Conservation (phyloP, 345 rosid genomes). For the Abelmoschus esculentus region DNA sequence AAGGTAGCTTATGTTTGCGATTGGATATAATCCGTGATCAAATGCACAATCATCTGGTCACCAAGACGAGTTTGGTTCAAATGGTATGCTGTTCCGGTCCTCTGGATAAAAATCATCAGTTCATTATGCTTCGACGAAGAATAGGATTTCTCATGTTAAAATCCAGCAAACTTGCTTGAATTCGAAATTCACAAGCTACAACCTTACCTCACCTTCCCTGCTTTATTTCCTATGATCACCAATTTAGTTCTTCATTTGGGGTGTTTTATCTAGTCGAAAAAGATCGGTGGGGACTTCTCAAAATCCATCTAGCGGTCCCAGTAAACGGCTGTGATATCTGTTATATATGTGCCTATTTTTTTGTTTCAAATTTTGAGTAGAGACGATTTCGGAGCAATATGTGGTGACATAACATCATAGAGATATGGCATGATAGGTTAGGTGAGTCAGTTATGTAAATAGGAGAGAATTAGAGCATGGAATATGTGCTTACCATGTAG, state of each 20-base stretch:
- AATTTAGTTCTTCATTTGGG: background rate
- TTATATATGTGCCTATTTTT: background rate
- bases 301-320: too few relatives aligned
- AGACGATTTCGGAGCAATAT: background rate
- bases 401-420: background rate
- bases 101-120: background rate
- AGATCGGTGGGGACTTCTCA: too few relatives aligned
- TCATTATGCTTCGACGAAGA: background rate
- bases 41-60: background rate
- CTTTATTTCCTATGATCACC: background rate
- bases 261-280: background rate
- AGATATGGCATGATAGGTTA: background rate
- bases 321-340: too few relatives aligned
- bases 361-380: background rate
- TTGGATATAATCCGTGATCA: background rate
- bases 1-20: background rate
- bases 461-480: background rate
- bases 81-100: background rate
- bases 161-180: conserved; percentile 4
- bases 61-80: background rate
- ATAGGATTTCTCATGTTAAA: background rate
- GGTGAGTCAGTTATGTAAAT: background rate
- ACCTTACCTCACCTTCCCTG: background rate
- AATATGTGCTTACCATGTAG: background rate
- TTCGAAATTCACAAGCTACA: background rate